phyloP scores from a whole-genome alignment of 352 stramenopile genomes.

The Pythium brachiatum region DNA sequence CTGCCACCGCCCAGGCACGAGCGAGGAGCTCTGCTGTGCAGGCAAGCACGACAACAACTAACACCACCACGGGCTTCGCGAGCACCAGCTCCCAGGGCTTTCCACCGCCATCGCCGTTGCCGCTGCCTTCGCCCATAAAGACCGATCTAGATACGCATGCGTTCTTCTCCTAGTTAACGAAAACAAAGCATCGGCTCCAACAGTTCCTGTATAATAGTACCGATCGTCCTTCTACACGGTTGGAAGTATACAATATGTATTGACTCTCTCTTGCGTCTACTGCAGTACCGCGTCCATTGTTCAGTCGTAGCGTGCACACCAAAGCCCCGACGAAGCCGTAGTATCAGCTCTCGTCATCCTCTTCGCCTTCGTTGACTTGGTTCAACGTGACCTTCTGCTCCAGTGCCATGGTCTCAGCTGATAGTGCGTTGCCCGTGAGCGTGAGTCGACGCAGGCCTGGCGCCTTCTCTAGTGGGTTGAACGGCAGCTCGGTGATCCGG shows the following conservation, averaged over 20 bases:
- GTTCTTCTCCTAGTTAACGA: constrained; percentile 71
- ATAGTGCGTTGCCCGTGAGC: constrained; percentile 71
- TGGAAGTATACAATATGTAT: constrained; percentile 25
- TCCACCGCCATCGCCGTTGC: constrained; percentile 41
- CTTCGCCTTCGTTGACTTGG: constrained; percentile 50
- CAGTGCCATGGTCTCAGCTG: constrained; percentile 52
- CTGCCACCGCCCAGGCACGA: neutral
- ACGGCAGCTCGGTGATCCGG: constrained; percentile 70
- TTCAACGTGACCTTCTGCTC: constrained; percentile 63
- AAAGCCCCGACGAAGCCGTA: neutral
- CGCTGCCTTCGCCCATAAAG: constrained; percentile 79
- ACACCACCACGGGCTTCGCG: neutral
- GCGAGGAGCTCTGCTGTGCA: neutral
- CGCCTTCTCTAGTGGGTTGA: constrained; percentile 74
- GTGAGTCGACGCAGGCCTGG: constrained; percentile 73
- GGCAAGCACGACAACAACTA: constrained; percentile 1
- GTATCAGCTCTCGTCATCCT: constrained; percentile 35
- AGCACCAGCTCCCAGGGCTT: constrained; percentile 3
- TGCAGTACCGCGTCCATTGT: neutral
- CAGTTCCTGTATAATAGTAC: neutral
- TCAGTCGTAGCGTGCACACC: neutral
- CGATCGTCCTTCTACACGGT: neutral
- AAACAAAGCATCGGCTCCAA: constrained; percentile 16
- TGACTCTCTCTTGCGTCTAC: constrained; percentile 4
- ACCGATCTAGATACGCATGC: constrained; percentile 81